Conservation (phyloP, 306 rosid species). For the Oxytropis ochrocephala region DNA sequence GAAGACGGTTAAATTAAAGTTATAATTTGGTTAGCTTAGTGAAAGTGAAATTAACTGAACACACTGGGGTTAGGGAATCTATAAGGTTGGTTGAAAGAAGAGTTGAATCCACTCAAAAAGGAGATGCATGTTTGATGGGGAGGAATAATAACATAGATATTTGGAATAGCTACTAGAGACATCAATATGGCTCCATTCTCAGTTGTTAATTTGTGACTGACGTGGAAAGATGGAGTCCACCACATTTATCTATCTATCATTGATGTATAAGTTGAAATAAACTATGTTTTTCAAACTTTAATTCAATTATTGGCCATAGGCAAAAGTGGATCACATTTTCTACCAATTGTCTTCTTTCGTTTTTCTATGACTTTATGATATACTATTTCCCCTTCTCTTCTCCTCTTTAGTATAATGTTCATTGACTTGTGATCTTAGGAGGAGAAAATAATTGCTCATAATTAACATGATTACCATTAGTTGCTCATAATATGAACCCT, state of each 20-base stretch:
- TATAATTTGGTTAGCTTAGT: conserved; percentile 44
- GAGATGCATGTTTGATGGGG: conserved; percentile 47
- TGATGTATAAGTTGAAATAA: conserved; percentile 25
- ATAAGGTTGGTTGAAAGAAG: conserved; percentile 68
- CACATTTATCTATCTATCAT: conserved; percentile 23
- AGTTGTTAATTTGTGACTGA: conserved; percentile 40
- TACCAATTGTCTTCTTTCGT: conserved; percentile 15
- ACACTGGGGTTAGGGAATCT: conserved; percentile 38
- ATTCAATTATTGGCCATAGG: conserved; percentile 36
- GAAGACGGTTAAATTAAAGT: conserved; percentile 15
- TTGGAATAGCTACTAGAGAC: conserved; percentile 39
- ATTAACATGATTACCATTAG: background rate
- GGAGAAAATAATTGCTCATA: background rate
- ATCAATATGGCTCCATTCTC: conserved; percentile 49
- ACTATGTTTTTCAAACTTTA: conserved; percentile 17
- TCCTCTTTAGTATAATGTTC: background rate
- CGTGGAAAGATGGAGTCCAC: conserved; percentile 81
- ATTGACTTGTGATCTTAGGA: conserved; percentile 26
- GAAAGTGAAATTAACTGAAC: conserved; percentile 50
- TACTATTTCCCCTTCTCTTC: background rate
- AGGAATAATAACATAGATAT: conserved; percentile 37
- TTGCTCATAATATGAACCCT: too few relatives aligned
- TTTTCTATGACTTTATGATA: background rate
- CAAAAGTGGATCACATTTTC: conserved; percentile 26
- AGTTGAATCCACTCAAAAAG: conserved; percentile 96